A percentile compares a stretch with the other conserved stretches of the same genome.
Conservation (phyloP, 2,329 filamentous ascomycete genomes). For the Cladosporium austrohemisphaericum region DNA sequence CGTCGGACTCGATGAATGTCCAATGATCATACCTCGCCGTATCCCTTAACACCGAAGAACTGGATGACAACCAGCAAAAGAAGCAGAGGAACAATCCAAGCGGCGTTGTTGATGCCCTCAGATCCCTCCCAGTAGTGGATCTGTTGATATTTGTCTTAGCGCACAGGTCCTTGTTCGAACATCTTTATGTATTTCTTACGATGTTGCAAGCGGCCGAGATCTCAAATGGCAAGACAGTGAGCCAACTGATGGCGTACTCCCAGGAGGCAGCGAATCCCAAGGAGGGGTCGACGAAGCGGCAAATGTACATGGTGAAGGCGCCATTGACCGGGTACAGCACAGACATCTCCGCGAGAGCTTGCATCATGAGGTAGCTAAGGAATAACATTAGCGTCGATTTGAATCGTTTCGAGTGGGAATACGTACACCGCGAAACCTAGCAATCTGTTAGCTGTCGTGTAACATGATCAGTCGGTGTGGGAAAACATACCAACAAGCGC, state of each 20-base stretch:
- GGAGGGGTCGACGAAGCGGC: slow-evolving; percentile 45
- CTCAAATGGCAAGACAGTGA: slow-evolving; percentile 27
- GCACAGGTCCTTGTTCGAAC: not conserved
- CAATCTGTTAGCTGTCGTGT: not conserved
- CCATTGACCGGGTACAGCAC: slow-evolving; percentile 41
- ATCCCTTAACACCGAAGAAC: slow-evolving; percentile 70
- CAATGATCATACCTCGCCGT: slow-evolving; percentile 20
- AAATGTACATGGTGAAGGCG: slow-evolving; percentile 39
- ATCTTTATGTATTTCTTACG: not conserved
- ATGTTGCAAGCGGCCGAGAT: slow-evolving; percentile 28
- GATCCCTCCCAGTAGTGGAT: slow-evolving; percentile 26
- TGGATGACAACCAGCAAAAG: slow-evolving; percentile 76
- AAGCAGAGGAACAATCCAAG: slow-evolving; percentile 81
- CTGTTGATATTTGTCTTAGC: not conserved
- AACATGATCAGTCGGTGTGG: not conserved
- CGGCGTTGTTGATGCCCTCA: slow-evolving; percentile 56
- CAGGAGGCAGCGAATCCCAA: slow-evolving; percentile 30
- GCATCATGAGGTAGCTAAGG: slow-evolving; percentile 29
- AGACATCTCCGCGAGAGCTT: slow-evolving; percentile 40
- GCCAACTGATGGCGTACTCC: slow-evolving; percentile 30
- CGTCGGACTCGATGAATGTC: not conserved
- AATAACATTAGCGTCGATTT: not conserved
- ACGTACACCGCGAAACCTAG: slow-evolving; percentile 1
- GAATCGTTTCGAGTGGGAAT: not conserved
- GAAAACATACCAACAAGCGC: slow-evolving; percentile 34